Conservation (phyloP, 345 rosid species). For the Arabis alpina region DNA sequence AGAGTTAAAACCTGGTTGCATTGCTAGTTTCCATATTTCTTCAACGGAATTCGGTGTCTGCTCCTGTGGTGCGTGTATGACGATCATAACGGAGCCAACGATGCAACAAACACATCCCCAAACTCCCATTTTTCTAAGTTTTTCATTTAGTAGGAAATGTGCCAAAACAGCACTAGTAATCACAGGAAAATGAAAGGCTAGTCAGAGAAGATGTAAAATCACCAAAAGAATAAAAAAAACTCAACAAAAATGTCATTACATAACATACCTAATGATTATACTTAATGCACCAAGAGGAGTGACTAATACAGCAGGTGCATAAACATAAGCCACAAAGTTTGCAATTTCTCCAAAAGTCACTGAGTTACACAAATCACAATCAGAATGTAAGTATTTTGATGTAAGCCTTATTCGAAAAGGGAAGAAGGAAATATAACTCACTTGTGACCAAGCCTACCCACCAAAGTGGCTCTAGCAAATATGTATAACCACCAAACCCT, state of each 20-base stretch:
- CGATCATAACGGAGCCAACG: constrained; percentile 85
- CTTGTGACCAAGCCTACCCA: constrained; percentile 94
- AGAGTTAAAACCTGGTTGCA: constrained; percentile 66
- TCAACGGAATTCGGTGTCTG: constrained; percentile 75
- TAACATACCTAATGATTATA: constrained; percentile 74
- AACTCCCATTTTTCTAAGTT: constrained; percentile 72
- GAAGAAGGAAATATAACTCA: constrained; percentile 39
- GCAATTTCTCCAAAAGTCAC: constrained; percentile 93
- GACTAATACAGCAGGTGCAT: constrained; percentile 93
- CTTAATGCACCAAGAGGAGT: constrained; percentile 94
- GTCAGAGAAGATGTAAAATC: constrained; percentile 5
- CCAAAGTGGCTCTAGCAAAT: constrained; percentile 94
- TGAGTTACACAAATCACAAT: constrained; percentile 19
- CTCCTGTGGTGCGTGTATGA: constrained; percentile 89
- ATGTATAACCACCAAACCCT: constrained; percentile 92
- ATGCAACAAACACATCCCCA: constrained; percentile 89
- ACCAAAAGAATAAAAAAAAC: neutral
- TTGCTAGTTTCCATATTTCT: constrained; percentile 83
- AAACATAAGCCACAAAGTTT: constrained; percentile 88
- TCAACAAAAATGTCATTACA: neutral
- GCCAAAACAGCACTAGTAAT: constrained; percentile 76
- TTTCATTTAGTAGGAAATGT: constrained; percentile 80
- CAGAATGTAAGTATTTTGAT: too few relatives aligned
- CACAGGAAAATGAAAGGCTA: neutral
- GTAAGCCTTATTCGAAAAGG: too few relatives aligned